phyloP scores from a whole-genome alignment of 352 stramenopile genomes.

The Phytopythium mirpurense region DNA sequence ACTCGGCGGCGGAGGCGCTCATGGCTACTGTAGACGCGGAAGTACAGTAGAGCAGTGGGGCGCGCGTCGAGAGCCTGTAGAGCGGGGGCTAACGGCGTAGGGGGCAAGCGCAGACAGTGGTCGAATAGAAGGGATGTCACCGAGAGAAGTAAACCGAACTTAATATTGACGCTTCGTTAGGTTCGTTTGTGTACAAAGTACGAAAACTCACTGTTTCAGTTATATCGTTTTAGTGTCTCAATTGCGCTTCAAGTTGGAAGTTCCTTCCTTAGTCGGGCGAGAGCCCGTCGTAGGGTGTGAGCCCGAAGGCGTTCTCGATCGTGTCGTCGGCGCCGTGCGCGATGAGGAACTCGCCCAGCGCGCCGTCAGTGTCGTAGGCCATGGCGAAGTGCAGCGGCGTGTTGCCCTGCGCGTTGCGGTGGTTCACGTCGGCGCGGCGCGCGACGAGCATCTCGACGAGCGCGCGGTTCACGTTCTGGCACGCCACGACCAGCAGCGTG shows the following conservation, averaged over 20 bases:
- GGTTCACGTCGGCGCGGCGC: conserved; percentile 88
- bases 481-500: conserved; percentile 86
- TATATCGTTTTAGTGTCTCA: no score
- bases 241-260: no score
- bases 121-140: no score
- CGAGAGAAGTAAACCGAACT: no score
- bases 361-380: conserved; percentile 87
- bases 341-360: conserved; percentile 91
- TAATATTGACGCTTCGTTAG: no score
- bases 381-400: conserved; percentile 93
- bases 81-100: no score
- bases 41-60: no score
- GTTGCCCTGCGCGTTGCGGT: conserved; percentile 90
- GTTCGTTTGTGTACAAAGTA: no score
- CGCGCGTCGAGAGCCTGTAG: no score
- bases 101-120: no score
- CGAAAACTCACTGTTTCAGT: no score
- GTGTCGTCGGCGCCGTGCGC: conserved; percentile 90
- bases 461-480: conserved; percentile 87
- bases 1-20: conserved; percentile 18
- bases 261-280: conserved; percentile 52
- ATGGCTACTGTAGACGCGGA: no score
- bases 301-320: conserved; percentile 90
- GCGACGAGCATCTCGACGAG: conserved; percentile 87
- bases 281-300: conserved; percentile 92